Percentiles rank a stretch among this genome's conserved stretches.
Evolutionary conservation across 1,139 yeast species (phyloP).

Genomic region (Geotrichum fermentans): DNA sequence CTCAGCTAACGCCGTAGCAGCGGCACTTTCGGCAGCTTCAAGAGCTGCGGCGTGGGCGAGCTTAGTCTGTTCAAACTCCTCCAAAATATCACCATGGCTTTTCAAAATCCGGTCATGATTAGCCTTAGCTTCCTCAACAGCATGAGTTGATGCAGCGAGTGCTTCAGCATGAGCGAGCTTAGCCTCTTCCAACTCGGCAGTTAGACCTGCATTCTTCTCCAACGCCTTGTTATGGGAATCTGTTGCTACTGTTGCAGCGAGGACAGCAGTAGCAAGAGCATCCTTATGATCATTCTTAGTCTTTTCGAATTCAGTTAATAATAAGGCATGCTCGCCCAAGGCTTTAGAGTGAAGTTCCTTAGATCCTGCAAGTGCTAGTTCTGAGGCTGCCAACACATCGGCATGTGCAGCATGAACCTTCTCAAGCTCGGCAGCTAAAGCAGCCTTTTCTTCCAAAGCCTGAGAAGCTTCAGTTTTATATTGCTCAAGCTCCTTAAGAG

Average conservation of each 20-base stretch:
- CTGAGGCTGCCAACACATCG: constrained; percentile 12
- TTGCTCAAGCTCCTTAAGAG: constrained; percentile 7
- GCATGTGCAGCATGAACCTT: constrained; percentile 9
- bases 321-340: background rate
- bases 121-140: no score
- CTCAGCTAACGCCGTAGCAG: constrained; percentile 8
- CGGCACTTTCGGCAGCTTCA: constrained; percentile 1
- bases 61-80: no score
- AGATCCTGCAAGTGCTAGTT: no score
- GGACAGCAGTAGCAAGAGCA: constrained; percentile 1
- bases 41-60: no score
- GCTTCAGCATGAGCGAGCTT: constrained; percentile 5
- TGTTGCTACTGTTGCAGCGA: background rate
- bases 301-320: constrained; percentile 1
- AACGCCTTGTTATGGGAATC: background rate
- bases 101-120: no score
- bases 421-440: constrained; percentile 11
- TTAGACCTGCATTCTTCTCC: background rate
- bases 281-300: constrained; percentile 1
- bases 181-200: background rate
- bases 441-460: constrained; percentile 17
- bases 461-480: constrained; percentile 11
- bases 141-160: constrained; percentile 6
- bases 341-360: background rate
- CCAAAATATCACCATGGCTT: no score